Base-by-base conservation (phyloP, 2,329 filamentous ascomycete genomes). In the Botrytis squamosa region DNA sequence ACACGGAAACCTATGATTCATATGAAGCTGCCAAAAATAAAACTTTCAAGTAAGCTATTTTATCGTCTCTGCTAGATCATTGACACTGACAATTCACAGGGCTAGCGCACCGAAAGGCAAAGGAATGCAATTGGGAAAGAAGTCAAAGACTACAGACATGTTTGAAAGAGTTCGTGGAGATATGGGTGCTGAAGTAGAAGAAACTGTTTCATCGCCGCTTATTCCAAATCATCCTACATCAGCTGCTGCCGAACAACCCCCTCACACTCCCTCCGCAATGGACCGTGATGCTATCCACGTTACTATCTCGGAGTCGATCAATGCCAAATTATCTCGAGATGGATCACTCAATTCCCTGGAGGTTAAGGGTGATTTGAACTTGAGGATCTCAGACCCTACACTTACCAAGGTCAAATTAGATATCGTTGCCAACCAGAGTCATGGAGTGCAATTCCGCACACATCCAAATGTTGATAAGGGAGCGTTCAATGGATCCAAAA, bases 21-120 rank as follows among this genome's bases (percentile, higher is more conserved):
- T 99, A 99, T 83, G 95, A 97, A 83, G 94, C 95, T 1, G 96
- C 97, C 84, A 98, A 98, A 90, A 98, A 97, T 86, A 97, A 97
- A 85, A 86, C 91, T 1, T 92, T 90, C 84, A 97, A 96, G 89
- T 93, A 86, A 77, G 89, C 81, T 18, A 62, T 63, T 36, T 33
- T 65, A 49, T 52, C 25, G n/a, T 40, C 36, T 33, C n/a, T 59
- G 64, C 75, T 76, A 79, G 83, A 83, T 75, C 42, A 65, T 75
- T 57, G 74, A 77, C 9, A 36, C 44, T 72, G 33, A 72, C 29
- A 49, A 40, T 68, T 60, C 25, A 66, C 76, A 89, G 86, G 80
- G 85, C 88, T 69, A 82, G 89, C 80, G 89, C 93, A 69, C 89
- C 91, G 74, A 94, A 97, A 84, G 94, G 94, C 80, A 99, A 99